Evolutionary conservation across 1,284 basidiomycete species (phyloP).

Genomic region (Papiliotrema nemorosa): DNA sequence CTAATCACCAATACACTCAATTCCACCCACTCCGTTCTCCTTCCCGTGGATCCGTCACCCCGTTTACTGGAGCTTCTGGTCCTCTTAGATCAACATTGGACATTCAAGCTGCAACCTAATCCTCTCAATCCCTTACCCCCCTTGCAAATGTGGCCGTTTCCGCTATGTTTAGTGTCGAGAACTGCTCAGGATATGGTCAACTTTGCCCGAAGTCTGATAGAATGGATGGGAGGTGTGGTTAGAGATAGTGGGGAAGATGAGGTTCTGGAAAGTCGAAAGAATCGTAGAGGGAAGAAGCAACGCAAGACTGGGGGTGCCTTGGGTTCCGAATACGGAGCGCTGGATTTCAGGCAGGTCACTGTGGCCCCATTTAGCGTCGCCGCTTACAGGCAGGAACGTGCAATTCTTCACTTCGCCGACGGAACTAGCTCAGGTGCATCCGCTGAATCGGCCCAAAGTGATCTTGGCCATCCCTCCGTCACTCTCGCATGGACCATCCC

Average conservation of each 20-base stretch:
- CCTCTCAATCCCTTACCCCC: background rate
- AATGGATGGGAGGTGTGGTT: conserved; percentile 94
- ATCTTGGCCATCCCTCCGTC: conserved; percentile 90
- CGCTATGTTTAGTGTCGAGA: conserved; percentile 85
- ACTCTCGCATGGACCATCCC: conserved; percentile 87
- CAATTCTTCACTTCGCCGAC: conserved; percentile 83
- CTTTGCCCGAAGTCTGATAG: conserved; percentile 95
- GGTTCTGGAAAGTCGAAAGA: conserved; percentile 53
- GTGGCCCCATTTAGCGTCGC: background rate
- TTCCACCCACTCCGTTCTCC: conserved; percentile 76
- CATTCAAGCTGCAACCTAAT: conserved; percentile 65
- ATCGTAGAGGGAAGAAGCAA: conserved; percentile 56
- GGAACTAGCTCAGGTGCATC: conserved; percentile 74
- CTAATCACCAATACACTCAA: conserved; percentile 75
- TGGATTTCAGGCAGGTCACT: conserved; percentile 46
- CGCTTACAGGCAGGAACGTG: conserved; percentile 60
- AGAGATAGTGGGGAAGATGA: conserved; percentile 80
- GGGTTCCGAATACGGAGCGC: conserved; percentile 38
- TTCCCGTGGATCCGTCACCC: conserved; percentile 92
- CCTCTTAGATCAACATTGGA: conserved; percentile 96
- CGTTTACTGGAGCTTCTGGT: conserved; percentile 91
- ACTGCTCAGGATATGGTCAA: conserved; percentile 92
- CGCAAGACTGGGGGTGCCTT: conserved; percentile 50
- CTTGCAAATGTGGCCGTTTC: conserved; percentile 50
- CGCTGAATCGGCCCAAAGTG: conserved; percentile 81